Conservation (phyloP, 805 yeast genomes). For the Saturnispora ahearnii region DNA sequence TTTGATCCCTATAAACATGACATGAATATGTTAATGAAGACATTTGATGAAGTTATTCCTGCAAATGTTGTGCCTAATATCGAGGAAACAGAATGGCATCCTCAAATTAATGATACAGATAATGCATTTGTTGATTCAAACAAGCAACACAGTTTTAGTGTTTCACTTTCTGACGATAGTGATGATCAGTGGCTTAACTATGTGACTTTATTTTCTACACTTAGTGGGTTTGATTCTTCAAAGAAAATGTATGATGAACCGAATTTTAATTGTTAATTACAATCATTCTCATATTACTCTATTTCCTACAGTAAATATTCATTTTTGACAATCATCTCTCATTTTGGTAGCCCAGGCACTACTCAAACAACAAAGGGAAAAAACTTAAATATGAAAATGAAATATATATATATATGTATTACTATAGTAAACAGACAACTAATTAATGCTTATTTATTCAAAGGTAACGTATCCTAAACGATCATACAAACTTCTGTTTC, state of each 20-base stretch:
- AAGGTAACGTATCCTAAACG: constrained; percentile 44
- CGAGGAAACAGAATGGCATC: constrained; percentile 2
- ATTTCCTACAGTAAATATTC: too few species aligned
- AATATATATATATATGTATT: not conserved
- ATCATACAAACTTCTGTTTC: constrained; percentile 74
- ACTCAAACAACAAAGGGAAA: not conserved
- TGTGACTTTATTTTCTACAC: constrained; percentile 1
- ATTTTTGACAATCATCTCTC: too few species aligned
- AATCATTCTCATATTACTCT: too few species aligned
- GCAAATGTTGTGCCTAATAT: not conserved
- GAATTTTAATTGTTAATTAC: not conserved
- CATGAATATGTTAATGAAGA: not conserved
- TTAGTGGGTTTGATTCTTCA: not conserved
- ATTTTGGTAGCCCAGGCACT: not conserved
- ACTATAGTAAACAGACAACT: not conserved
- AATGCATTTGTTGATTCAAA: not conserved
- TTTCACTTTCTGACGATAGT: not conserved
- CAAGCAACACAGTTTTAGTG: not conserved
- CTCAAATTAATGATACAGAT: not conserved
- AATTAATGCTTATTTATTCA: constrained; percentile 11
- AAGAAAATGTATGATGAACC: not conserved
- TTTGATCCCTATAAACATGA: not conserved
- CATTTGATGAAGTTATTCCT: constrained; percentile 7
- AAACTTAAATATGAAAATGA: not conserved
- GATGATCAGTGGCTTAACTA: not conserved